Percentiles rank a stretch among this genome's conserved stretches.
phyloP scores from a whole-genome alignment of 345 rosid species.

The Citrus cavaleriei region DNA sequence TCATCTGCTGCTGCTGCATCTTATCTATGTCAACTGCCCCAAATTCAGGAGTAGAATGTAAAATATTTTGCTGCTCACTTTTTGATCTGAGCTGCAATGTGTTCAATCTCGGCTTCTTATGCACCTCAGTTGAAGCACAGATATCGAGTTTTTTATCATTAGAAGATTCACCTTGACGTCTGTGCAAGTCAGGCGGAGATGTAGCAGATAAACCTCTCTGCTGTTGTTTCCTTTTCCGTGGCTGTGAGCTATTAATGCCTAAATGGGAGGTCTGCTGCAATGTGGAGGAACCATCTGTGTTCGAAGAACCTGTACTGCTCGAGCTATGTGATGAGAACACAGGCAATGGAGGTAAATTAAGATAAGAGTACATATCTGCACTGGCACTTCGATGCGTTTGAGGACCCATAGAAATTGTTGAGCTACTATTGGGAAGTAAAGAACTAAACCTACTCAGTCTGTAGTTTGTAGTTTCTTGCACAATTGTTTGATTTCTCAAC shows the following conservation, averaged over 20 bases:
- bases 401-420: background rate
- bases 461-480: background rate
- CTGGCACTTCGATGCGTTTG: background rate
- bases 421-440: background rate
- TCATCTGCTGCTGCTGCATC: conserved; percentile 8
- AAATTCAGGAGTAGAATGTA: background rate
- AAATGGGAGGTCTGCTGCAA: background rate
- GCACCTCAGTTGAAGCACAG: background rate
- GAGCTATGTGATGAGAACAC: background rate
- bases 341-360: background rate
- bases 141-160: background rate
- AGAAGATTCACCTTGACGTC: background rate
- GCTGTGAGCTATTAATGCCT: background rate
- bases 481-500: background rate
- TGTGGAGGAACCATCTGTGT: background rate
- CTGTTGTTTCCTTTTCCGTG: conserved; percentile 2
- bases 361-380: background rate
- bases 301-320: background rate
- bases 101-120: conserved; percentile 17
- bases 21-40: conserved; percentile 10
- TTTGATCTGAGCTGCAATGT: background rate
- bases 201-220: background rate
- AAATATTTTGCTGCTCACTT: conserved; percentile 8
- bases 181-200: background rate
- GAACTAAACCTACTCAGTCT: background rate